A percentile compares a stretch with the other conserved stretches of the same genome.
phyloP scores from a whole-genome alignment of 768 basidiomycete genomes.

The Amanita phalloides region DNA sequence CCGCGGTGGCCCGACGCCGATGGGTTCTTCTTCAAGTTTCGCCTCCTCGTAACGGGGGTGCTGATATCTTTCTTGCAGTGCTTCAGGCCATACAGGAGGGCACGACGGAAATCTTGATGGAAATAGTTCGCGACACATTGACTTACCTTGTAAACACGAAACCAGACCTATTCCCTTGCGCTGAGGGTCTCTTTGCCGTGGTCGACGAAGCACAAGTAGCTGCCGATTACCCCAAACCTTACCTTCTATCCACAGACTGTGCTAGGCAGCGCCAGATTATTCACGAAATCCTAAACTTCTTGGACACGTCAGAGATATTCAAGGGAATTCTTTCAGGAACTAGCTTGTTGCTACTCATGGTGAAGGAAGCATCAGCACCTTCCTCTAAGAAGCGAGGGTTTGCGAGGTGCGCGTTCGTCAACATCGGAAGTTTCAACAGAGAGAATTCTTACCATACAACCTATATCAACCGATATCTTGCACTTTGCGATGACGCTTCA shows the following conservation, averaged over 20 bases:
- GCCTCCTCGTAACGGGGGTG: background rate
- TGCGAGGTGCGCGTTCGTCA: background rate
- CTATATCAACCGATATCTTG: constrained; percentile 7
- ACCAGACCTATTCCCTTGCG: background rate
- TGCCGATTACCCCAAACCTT: background rate
- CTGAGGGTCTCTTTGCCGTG: background rate
- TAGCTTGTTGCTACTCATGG: background rate
- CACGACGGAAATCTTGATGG: background rate
- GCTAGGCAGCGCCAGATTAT: background rate
- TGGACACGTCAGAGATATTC: background rate
- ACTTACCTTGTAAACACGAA: background rate
- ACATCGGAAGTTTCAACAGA: background rate
- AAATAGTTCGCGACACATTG: background rate
- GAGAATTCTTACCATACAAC: background rate
- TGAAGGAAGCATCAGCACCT: background rate
- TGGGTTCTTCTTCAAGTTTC: constrained; percentile 8
- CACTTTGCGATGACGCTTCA: constrained; percentile 6
- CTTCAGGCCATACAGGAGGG: background rate
- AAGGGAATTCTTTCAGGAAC: background rate
- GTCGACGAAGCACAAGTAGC: background rate
- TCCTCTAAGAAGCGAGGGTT: background rate
- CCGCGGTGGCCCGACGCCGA: background rate
- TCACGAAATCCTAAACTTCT: background rate
- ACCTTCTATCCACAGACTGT: background rate
- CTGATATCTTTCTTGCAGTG: background rate